Conservation (phyloP, 305 asterid species). For the Euphrasia arctica region DNA sequence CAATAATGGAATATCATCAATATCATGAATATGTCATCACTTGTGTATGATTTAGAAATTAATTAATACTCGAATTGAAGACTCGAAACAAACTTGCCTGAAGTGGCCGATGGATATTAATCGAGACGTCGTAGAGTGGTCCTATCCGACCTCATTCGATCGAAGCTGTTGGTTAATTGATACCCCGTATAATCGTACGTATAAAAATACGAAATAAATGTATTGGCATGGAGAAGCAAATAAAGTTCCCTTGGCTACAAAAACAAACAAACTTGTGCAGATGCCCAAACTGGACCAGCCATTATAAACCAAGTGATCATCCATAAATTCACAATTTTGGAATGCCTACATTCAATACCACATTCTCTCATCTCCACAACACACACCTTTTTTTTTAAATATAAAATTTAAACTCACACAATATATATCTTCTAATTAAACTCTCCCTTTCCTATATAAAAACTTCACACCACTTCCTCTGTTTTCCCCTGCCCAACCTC, state of each 20-base stretch:
- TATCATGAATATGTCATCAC: background rate
- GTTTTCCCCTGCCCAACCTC: conserved; percentile 24
- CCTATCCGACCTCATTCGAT: background rate
- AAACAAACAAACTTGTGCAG: conserved; percentile 25
- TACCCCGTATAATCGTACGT: background rate
- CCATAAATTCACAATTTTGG: conserved; percentile 29
- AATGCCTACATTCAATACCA: conserved; percentile 28
- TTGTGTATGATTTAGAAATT: too few relatives aligned
- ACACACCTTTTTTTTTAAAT: background rate
- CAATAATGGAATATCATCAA: background rate
- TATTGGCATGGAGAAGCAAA: conserved; percentile 36
- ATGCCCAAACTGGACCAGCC: conserved; percentile 32
- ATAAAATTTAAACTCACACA: background rate
- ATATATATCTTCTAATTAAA: conserved; percentile 4
- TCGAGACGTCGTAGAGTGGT: background rate
- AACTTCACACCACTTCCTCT: conserved; percentile 39
- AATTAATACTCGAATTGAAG: background rate
- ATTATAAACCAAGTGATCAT: conserved; percentile 24
- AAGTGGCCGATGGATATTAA: background rate
- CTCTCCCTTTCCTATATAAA: conserved; percentile 43
- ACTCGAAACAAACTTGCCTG: background rate
- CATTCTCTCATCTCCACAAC: conserved; percentile 30
- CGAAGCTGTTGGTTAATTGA: background rate
- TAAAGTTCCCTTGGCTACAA: conserved; percentile 19
- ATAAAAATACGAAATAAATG: background rate